Evolutionary conservation across 164 flowering plant species (phyloP).

Genomic region (Annona squamosa): DNA sequence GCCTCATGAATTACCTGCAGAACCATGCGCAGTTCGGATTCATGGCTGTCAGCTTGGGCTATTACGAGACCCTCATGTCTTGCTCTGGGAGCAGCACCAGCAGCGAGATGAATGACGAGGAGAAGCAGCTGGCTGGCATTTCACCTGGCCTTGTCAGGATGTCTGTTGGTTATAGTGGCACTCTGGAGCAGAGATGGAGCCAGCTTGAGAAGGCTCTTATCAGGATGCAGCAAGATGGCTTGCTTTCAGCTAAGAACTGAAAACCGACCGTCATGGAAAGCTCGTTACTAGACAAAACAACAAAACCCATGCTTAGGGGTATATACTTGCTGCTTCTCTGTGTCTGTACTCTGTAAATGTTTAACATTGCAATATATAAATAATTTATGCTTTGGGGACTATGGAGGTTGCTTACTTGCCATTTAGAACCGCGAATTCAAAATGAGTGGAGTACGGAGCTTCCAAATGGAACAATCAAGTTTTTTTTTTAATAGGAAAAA

Average conservation of each 20-base stretch:
- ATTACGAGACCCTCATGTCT: slow-evolving; percentile 94
- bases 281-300: background rate
- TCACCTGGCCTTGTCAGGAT: slow-evolving; percentile 85
- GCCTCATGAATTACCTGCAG: slow-evolving; percentile 62
- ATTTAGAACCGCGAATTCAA: too few relatives aligned
- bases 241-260: background rate
- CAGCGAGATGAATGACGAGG: slow-evolving; percentile 68
- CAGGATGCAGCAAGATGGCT: slow-evolving; percentile 32
- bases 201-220: slow-evolving; percentile 71
- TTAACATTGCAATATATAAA: too few relatives aligned
- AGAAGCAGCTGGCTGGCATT: slow-evolving; percentile 66
- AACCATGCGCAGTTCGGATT: slow-evolving; percentile 74
- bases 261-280: background rate
- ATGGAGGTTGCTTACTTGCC: too few relatives aligned
- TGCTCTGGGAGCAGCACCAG: slow-evolving; percentile 95
- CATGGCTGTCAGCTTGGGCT: slow-evolving; percentile 93
- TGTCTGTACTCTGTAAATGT: too few relatives aligned
- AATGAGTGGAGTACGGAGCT: too few relatives aligned
- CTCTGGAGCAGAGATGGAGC: slow-evolving; percentile 80
- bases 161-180: slow-evolving; percentile 83
- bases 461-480: too few relatives aligned
- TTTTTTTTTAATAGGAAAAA: too few relatives aligned
- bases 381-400: too few relatives aligned
- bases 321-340: too few relatives aligned
- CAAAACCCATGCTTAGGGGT: too few relatives aligned